Conservation (phyloP, 2,329 filamentous ascomycete species). For the Ampelomyces quisqualis region DNA sequence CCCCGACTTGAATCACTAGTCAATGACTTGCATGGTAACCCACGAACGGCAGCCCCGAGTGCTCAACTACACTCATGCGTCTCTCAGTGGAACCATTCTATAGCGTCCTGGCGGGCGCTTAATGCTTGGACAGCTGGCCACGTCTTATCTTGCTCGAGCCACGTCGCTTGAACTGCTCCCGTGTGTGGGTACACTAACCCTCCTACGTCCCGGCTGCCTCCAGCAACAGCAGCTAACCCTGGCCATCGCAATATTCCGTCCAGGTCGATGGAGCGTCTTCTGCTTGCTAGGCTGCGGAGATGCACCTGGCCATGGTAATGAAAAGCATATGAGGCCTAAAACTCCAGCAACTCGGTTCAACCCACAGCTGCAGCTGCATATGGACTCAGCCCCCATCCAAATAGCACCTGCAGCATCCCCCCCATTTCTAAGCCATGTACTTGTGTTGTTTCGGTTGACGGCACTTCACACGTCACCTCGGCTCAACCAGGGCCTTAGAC, state of each 20-base stretch:
- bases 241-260: conserved; percentile 1
- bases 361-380: conserved; percentile 8
- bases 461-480: not conserved
- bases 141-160: conserved; percentile 21
- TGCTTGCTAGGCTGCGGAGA: conserved; percentile 7
- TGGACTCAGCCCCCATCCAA: conserved; percentile 8
- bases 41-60: conserved; percentile 1
- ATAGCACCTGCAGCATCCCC: not conserved
- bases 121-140: conserved; percentile 19
- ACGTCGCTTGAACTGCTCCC: conserved; percentile 15
- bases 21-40: conserved; percentile 14
- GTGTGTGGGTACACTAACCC: conserved; percentile 12
- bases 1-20: conserved; percentile 7
- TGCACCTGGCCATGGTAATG: conserved; percentile 9
- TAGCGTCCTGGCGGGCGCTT: conserved; percentile 24
- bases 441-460: not conserved
- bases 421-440: not conserved
- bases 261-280: conserved; percentile 10
- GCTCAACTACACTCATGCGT: conserved; percentile 1
- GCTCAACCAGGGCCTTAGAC: not conserved
- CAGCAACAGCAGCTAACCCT: conserved; percentile 11
- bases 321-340: conserved; percentile 16
- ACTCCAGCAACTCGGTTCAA: conserved; percentile 10
- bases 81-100: conserved; percentile 10
- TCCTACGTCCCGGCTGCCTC: conserved; percentile 10